Base-by-base conservation (phyloP, 163 green algal species). In the Scenedesmus sp. region DNA sequence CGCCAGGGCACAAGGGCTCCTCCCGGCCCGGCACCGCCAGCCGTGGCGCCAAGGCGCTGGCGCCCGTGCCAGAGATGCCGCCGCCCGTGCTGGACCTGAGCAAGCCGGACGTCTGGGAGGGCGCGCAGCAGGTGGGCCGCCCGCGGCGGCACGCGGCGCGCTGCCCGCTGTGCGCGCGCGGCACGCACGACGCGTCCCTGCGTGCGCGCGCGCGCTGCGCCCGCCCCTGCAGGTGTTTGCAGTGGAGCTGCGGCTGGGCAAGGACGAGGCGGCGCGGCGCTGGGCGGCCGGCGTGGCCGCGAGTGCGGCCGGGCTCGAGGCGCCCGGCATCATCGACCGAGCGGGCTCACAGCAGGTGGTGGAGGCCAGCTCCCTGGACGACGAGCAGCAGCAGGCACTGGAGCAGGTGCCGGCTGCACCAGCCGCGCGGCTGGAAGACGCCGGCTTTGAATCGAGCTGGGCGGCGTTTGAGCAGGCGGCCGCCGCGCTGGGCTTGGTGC, bases 181-280 rank as follows among this genome's bases (percentile, higher is more conserved):
- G n/a, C n/a, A n/a, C n/a, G n/a, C n/a, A n/a, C n/a, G n/a, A n/a
- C n/a, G n/a, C n/a, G n/a, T n/a, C n/a, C n/a, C n/a, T 47, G 39
- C 39, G 6, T 47, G 39, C 39, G 10, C 10, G 39, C 10, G 39
- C 6, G 6, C 7, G 39, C 39, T 47, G 39, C 39, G 6, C 39
- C 6, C 39, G 39, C 39, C 14, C 33, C 42, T 54, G 39, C 71
- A 80, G 71, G 71, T 80, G 33, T 42, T 57, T 62, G 58, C 33
- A 4, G 58, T 80, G 17, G 36, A 71, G 42, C 58, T 80, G 44
- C 64, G 63, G 28, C 71, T 80, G 13, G 47, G 26, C 31, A 80
- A 71, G 33, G 56, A 64, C 11, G 71, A 80, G 26, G 58, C 71
- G 4, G 44, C 36, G 5, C 28, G 22, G 44, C 71, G 71, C n/a